Evolutionary conservation across 164 flowering plant species (phyloP).

Genomic region (Malania oleifera): DNA sequence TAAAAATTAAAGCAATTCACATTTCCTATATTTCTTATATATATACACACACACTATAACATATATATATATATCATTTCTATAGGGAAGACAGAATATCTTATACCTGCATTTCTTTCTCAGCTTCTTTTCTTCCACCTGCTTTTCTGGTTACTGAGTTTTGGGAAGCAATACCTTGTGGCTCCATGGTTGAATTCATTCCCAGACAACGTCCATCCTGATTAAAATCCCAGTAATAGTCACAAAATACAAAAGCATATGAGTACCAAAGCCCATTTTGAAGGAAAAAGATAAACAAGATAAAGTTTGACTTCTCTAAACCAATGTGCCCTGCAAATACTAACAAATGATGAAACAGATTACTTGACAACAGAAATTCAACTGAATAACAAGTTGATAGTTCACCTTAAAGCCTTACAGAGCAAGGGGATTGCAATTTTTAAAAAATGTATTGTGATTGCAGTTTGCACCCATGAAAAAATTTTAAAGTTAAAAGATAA

Average conservation of each 20-base stretch:
- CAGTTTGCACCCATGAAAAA: too few relatives aligned
- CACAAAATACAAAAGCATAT: slow-evolving; percentile 1
- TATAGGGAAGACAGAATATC: slow-evolving; percentile 2
- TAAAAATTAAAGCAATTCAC: not conserved
- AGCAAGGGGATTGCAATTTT: too few relatives aligned
- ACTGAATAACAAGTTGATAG: too few relatives aligned
- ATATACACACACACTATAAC: too few relatives aligned
- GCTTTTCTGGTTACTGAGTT: slow-evolving; percentile 88
- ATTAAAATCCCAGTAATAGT: not conserved
- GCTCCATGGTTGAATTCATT: slow-evolving; percentile 37
- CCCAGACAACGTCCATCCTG: slow-evolving; percentile 72
- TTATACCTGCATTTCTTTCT: slow-evolving; percentile 80
- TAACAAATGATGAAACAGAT: too few relatives aligned
- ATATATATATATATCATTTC: too few relatives aligned
- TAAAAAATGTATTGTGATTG: too few relatives aligned
- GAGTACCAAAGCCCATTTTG: not conserved
- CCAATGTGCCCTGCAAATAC: too few relatives aligned
- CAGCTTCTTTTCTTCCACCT: slow-evolving; percentile 85
- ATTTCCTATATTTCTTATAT: too few relatives aligned
- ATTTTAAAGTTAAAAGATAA: too few relatives aligned
- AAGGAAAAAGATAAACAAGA: not conserved
- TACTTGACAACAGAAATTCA: too few relatives aligned
- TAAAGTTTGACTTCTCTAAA: not conserved
- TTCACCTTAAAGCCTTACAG: too few relatives aligned
- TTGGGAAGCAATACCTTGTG: slow-evolving; percentile 39